phyloP scores from a whole-genome alignment of 2,329 filamentous ascomycete species.

The Exophiala bonariae region DNA sequence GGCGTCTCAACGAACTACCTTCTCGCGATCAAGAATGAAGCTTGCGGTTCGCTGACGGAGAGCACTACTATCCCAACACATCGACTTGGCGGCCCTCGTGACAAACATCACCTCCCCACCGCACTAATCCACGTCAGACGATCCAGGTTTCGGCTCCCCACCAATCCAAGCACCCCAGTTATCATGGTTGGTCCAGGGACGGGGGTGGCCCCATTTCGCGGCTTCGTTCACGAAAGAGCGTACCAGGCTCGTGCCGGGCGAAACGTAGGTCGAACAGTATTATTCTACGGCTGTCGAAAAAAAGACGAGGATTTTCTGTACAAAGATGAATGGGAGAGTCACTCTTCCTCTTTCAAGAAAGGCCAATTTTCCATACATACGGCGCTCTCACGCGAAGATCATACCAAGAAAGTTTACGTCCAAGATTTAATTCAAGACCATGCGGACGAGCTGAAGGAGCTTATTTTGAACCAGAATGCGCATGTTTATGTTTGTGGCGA shows the following conservation, averaged over 20 bases:
- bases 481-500: slow-evolving; percentile 10
- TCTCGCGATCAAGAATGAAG: slow-evolving; percentile 83
- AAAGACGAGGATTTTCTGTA: slow-evolving; percentile 40
- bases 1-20: slow-evolving; percentile 98
- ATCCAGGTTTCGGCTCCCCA: slow-evolving; percentile 5
- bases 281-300: slow-evolving; percentile 45
- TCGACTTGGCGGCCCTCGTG: slow-evolving; percentile 53
- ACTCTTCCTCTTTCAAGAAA: slow-evolving; percentile 5
- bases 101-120: too few species aligned
- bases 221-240: slow-evolving; percentile 20
- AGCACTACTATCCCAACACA: slow-evolving; percentile 85
- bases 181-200: slow-evolving; percentile 36
- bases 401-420: slow-evolving; percentile 7
- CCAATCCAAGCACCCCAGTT: slow-evolving; percentile 2
- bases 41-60: slow-evolving; percentile 79
- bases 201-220: slow-evolving; percentile 45
- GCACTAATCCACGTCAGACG: too few species aligned
- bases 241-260: slow-evolving; percentile 36
- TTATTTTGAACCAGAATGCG: slow-evolving; percentile 3
- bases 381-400: slow-evolving; percentile 5
- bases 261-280: slow-evolving; percentile 38
- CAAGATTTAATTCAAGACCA: slow-evolving; percentile 1
- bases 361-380: background rate
- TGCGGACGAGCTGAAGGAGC: background rate
- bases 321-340: slow-evolving; percentile 17